Evolutionary conservation across 1,139 yeast genomes (phyloP), one percentile per base, ranked within the genome.

Genomic region (Tardiomyces blankii): DNA sequence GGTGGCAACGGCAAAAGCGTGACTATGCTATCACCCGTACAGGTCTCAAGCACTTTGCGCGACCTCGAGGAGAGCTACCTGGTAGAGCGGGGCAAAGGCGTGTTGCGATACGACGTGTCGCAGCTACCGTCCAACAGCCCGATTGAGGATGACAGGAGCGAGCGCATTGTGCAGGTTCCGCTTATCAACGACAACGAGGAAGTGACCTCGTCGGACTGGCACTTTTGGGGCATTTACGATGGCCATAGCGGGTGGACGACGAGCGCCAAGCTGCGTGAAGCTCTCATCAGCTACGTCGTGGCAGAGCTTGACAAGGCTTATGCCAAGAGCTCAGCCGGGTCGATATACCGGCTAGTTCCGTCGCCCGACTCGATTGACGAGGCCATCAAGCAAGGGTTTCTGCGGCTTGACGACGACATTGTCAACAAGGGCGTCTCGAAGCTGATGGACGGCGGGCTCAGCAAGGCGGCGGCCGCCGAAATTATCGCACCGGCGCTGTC

Each of bases 201-300:
- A 19, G 51, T 54, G 23, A 43, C 78, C 2, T 72, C 76, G 41
- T 75, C 93, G 0, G 96, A 89, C 63, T 83, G 96, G 85, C 83
- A 85, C 77, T 87, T 91, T 60, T 93, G 94, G 75, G 96, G 97
- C 2, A 78, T 93, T 0, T 91, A 82, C 62, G 98, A 91, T 64
- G 99, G 99, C 12, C 99, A 91, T 64, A 88, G 95, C 2, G 98
- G 99, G 18, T 88, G 95, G 81, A 85, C 86, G 49, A 93, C 98
- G 1, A 80, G 93, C 49, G 77, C 87, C 32, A 85, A 82, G 61
- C 73, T 91, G 50, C 75, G 95, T 49, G 93, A 86, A 52, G 80
- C 81, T 53, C 71, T 91, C 55, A 80, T 91, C 30, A 77, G 78
- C 47, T 77, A 75, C 54, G 93, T 91, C 14, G 76, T 88, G n/a